Evolutionary conservation across 2,329 filamentous ascomycete genomes (phyloP).

Genomic region (Nemania diffusa): DNA sequence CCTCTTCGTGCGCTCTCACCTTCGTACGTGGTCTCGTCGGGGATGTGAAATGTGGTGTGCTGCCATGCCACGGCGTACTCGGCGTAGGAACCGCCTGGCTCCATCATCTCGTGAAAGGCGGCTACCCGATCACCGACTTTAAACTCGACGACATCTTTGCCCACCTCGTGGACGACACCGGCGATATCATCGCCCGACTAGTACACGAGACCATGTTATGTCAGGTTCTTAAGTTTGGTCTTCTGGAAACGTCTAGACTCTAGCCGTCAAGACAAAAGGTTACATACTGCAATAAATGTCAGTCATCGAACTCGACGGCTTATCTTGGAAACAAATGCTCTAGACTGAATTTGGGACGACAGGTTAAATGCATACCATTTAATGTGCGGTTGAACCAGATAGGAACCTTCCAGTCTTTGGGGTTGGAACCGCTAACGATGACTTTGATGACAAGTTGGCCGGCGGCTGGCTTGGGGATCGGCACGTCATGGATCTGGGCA

Average conservation of each 20-base stretch:
- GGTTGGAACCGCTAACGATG: constrained; percentile 57
- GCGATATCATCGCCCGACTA: constrained; percentile 68
- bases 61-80: constrained; percentile 69
- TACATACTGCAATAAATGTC: no score
- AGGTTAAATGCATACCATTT: no score
- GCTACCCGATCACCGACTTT: constrained; percentile 60
- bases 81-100: constrained; percentile 64
- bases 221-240: no score
- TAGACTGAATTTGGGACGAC: no score
- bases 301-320: no score
- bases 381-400: constrained; percentile 37
- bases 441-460: constrained; percentile 57
- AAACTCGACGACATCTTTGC: constrained; percentile 66
- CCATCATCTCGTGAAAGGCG: constrained; percentile 62
- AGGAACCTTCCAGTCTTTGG: constrained; percentile 59
- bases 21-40: constrained; percentile 60
- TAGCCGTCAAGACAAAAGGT: no score
- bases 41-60: constrained; percentile 68
- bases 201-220: no score
- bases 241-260: no score
- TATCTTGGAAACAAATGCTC: no score
- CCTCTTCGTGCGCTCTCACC: constrained; percentile 44
- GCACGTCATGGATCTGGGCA: constrained; percentile 54
- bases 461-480: constrained; percentile 52
- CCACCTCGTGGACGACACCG: constrained; percentile 64